Base-by-base conservation (phyloP, 2,329 filamentous ascomycete species). In the Polytolypa hystricis region DNA sequence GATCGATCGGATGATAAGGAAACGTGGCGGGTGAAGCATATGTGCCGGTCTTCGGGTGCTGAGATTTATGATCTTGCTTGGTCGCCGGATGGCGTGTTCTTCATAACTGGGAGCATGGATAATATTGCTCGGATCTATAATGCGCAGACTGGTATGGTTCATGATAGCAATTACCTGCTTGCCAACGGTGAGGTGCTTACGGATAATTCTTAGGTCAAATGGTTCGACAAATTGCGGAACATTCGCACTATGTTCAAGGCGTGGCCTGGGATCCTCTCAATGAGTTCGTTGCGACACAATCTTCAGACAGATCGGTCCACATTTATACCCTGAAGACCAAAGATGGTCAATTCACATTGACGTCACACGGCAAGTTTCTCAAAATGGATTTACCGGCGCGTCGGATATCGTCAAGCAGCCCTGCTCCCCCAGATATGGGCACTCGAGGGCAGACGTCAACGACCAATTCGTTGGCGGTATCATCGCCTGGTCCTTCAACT, bases 21-120 rank as follows among this genome's bases (percentile, higher is more conserved):
- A 62, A 84, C 84, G 47, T 98, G 91, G 91, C 74, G 89, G 43
- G 82, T 89, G 44, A 96, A 93, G 65, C 85, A 94, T 57, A 96
- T 96, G 91, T 96, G 87, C 61, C 78, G 91, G 43, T 93, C 87
- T 30, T 84, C 83, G 2, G 89, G 87, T 23, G 85, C 87, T 8
- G 91, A 98, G 60, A 96, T 98, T 48, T 98, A 98, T 63, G 91
- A 98, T 60, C 67, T 98, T 39, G 91, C 91, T 34, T 98, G 91
- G 93, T 96, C 91, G 33, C 93, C 93, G n/a, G 91, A 98, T 60
- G 86, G 84, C 26, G 69, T 79, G 26, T 91, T 93, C 65, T 94
- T 98, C 66, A 95, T 98, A 51, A 95, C 93, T 16, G 91, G 91
- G 26, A 96, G 91, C 64, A 96, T 98, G 87, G 91, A 98, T 65